phyloP scores from a whole-genome alignment of 148 eudicot genomes.

The Limonium bicolor region DNA sequence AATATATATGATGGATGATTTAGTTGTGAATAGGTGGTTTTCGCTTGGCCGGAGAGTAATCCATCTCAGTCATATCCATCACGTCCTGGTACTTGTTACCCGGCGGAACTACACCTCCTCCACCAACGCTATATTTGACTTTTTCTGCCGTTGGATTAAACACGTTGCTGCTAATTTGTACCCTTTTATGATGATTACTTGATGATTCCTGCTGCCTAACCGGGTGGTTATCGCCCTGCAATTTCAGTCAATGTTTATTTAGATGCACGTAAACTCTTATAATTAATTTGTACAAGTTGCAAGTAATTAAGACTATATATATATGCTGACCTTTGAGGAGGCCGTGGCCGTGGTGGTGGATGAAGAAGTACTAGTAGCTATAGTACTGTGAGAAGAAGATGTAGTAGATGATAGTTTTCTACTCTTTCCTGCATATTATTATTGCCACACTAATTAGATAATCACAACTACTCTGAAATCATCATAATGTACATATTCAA shows the following conservation, averaged over 20 bases:
- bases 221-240: too few relatives aligned
- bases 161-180: background rate
- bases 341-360: background rate
- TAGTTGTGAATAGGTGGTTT: constrained; percentile 6
- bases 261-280: background rate
- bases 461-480: too few relatives aligned
- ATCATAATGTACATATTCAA: too few relatives aligned
- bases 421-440: constrained; percentile 1
- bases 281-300: background rate
- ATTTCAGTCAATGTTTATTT: constrained; percentile 3
- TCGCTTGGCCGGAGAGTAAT: constrained; percentile 5
- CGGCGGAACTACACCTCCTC: background rate
- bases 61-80: constrained; percentile 6
- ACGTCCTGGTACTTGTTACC: background rate
- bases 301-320: background rate
- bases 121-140: background rate
- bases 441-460: background rate
- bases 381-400: too few relatives aligned
- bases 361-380: background rate
- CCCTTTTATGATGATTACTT: too few relatives aligned
- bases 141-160: background rate
- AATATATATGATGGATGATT: background rate
- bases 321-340: constrained; percentile 1
- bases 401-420: too few relatives aligned
- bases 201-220: too few relatives aligned